These are phyloP conservation scores for Brassica balearica DNA, from an alignment of 441 rosid genomes.

Conservation along the genomic window DNA sequence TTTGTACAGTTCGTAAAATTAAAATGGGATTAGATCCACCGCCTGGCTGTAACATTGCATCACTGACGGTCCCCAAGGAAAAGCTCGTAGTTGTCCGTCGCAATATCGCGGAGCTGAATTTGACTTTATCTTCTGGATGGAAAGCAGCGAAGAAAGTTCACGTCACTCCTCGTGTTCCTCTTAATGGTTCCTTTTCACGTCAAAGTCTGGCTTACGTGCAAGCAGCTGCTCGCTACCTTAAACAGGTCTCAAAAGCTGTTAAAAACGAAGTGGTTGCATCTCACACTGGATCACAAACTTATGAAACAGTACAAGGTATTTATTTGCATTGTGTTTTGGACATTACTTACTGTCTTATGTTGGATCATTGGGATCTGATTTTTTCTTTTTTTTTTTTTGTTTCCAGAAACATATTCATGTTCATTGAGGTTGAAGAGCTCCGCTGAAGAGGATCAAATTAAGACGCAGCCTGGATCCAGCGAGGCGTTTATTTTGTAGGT, in stretches of 20 bases:
- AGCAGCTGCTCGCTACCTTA: constrained; percentile 78
- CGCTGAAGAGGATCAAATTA: constrained; percentile 71
- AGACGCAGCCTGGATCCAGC: constrained; percentile 85
- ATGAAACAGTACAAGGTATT: constrained; percentile 78
- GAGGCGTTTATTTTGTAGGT: constrained; percentile 88
- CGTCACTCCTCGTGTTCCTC: constrained; percentile 62
- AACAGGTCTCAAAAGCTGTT: constrained; percentile 72
- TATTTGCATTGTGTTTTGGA: constrained; percentile 34
- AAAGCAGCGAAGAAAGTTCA: constrained; percentile 64
- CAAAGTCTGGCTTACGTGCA: constrained; percentile 80
- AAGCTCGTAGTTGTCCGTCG: constrained; percentile 65
- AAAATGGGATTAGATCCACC: constrained; percentile 77
- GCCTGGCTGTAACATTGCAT: constrained; percentile 72
- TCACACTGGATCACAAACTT: constrained; percentile 60
- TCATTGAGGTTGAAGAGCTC: constrained; percentile 78
- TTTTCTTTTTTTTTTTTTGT: constrained; percentile 14
- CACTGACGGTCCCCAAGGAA: constrained; percentile 51
- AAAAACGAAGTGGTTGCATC: constrained; percentile 60
- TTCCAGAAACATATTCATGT: constrained; percentile 81
- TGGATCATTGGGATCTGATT: constrained; percentile 24
- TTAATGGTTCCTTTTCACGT: constrained; percentile 67
- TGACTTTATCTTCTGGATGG: constrained; percentile 74
- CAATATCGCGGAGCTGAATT: constrained; percentile 57
- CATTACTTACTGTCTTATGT: constrained; percentile 17
- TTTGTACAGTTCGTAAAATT: constrained; percentile 74